phyloP scores from a whole-genome alignment of 2,329 filamentous ascomycete species.

The Acephala macrosclerotiorum region DNA sequence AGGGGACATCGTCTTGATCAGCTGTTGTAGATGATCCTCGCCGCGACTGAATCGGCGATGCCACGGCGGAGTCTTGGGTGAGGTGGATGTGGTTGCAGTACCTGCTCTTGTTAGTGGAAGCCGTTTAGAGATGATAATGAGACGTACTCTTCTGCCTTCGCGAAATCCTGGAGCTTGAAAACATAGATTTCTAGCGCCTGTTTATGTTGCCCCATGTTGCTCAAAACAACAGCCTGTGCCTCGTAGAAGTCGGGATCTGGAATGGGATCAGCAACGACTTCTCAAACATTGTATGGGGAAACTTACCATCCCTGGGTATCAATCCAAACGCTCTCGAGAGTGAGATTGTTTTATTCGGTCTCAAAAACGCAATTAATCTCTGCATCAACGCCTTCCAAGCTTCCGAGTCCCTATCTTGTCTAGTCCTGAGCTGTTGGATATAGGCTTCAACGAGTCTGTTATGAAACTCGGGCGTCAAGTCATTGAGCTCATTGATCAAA shows the following conservation, averaged over 20 bases:
- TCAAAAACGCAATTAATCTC: slow-evolving; percentile 77
- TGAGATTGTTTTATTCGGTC: slow-evolving; percentile 81
- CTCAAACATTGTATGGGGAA: background rate
- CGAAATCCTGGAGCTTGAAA: slow-evolving; percentile 87
- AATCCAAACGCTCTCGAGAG: slow-evolving; percentile 77
- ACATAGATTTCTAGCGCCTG: slow-evolving; percentile 98
- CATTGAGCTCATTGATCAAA: slow-evolving; percentile 85
- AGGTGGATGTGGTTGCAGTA: slow-evolving; percentile 91
- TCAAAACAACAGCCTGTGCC: slow-evolving; percentile 86
- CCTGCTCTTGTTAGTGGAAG: slow-evolving; percentile 49
- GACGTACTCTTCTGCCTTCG: slow-evolving; percentile 89
- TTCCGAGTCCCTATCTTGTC: slow-evolving; percentile 50
- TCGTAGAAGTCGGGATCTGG: slow-evolving; percentile 87
- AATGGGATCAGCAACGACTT: background rate
- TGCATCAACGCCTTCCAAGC: slow-evolving; percentile 66
- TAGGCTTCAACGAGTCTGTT: slow-evolving; percentile 81
- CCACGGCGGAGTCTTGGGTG: slow-evolving; percentile 55
- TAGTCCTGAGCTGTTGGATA: slow-evolving; percentile 55
- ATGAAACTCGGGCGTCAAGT: slow-evolving; percentile 86
- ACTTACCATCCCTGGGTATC: slow-evolving; percentile 80
- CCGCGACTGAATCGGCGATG: slow-evolving; percentile 44
- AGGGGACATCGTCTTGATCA: slow-evolving; percentile 65
- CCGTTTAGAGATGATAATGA: background rate
- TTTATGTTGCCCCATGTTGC: slow-evolving; percentile 94
- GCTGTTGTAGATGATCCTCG: slow-evolving; percentile 46